Conservation (phyloP, 371 early-diverging fungal species). For the Rhizopus delemar region DNA sequence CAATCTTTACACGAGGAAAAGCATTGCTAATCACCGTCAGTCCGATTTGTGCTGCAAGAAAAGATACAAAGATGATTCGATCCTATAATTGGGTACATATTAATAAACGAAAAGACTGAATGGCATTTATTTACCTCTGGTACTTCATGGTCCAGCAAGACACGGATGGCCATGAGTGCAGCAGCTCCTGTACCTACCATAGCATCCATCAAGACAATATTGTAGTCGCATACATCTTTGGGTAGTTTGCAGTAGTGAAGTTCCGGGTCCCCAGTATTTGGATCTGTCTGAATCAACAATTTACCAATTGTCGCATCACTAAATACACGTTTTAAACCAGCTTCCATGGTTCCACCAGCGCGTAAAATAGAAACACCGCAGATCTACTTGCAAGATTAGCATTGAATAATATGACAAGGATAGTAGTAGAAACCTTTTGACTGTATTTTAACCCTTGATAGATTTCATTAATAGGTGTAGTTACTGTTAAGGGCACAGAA, state of each 20-base stretch:
- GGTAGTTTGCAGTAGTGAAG: conserved; percentile 82
- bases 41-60: conserved; percentile 77
- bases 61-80: conserved; percentile 78
- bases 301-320: conserved; percentile 84
- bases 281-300: conserved; percentile 84
- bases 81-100: conserved; percentile 40
- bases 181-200: conserved; percentile 87
- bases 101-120: too few species aligned
- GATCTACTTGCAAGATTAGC: conserved; percentile 30
- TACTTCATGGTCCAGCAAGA: conserved; percentile 85
- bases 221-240: conserved; percentile 53
- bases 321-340: conserved; percentile 76
- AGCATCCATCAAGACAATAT: conserved; percentile 77
- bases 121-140: conserved; percentile 49
- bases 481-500: conserved; percentile 47
- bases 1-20: conserved; percentile 81
- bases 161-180: conserved; percentile 91
- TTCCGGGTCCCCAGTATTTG: conserved; percentile 80
- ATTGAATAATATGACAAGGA: neutral
- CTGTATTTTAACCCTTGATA: conserved; percentile 59
- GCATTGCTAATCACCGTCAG: conserved; percentile 76
- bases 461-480: conserved; percentile 63
- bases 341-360: conserved; percentile 89
- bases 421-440: conserved; percentile 35
- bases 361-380: conserved; percentile 87